Base-by-base conservation (phyloP, 345 rosid genomes). In the Populus euphratica region DNA sequence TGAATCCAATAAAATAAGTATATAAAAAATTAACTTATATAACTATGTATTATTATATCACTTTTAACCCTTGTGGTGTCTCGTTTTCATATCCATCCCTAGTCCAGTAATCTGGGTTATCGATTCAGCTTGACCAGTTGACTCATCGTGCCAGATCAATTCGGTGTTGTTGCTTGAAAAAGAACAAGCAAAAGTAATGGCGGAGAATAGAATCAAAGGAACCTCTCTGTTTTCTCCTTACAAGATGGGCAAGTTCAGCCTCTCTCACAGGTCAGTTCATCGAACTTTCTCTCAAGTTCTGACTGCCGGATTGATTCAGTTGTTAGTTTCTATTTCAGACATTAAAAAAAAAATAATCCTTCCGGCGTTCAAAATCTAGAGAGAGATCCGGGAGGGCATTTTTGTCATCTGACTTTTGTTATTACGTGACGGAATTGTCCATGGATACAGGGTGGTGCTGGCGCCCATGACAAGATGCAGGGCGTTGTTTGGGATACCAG, bases 381-480 rank as follows among this genome's bases (percentile, higher is more conserved):
- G 70, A 11, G 27, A 27, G 70, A 74, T n/a, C 73, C 50, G 54
- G 39, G 66, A 54, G 25, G 61, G 63, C 66, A 8, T 43, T 77
- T 70, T 5, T 61, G 80, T 77, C 75, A 29, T 12, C 38, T 68
- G 4, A 13, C 17, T 66, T 63, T 31, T 44, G n/a, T n/a, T 35
- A 49, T 25, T 29, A 27, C 62, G 12, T 35, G 23, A 23, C 17
- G 50, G 3, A 35, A 23, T 23, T 50, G 2, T 70, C 61, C 31
- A 4, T 54, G 66, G 47, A 21, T 63, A 69, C 86, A 95, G 99
- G 88, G 85, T 95, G 78, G 97, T 93, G 84, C 87, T 93, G 21
- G 98, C 97, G 59, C 99, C 98, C 10, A 73, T 94, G 97, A 91
- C 94, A 11, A 85, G 99, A 77, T 92, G 98, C 87, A 89, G 99